Base-by-base conservation (phyloP, 805 yeast genomes). In the Candida chilensis region DNA sequence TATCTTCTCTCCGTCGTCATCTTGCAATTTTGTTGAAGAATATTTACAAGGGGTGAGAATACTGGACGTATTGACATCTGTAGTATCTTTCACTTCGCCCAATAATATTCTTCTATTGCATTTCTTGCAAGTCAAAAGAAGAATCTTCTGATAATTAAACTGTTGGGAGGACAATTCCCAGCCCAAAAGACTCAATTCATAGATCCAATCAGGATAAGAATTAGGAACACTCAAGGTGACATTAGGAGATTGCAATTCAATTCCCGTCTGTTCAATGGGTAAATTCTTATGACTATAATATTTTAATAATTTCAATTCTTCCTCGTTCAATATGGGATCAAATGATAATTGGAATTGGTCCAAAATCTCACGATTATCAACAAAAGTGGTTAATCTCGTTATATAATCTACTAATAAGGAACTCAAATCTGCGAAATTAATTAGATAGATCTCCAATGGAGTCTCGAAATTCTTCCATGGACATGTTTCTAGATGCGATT, bases 61-160 rank as follows among this genome's bases (percentile, higher is more conserved):
- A n/a, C 25, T 22, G 7, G 25, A 22, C 11, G 7, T 11, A 7
- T 22, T n/a, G 6, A 12, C 25, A 19, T 9, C 11, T 7, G 25
- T 6, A n/a, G 25, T 22, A n/a, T n/a, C n/a, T n/a, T n/a, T n/a
- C 6, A 22, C 13, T 15, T 22, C 25, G 11, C 25, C 25, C 7
- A 22, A n/a, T 15, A 22, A 22, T 7, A 22, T 22, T 15, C 25
- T 22, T 22, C 25, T 22, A 11, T 22, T 22, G 25, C 25, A 22
- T n/a, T 22, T 22, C 13, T 22, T 22, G 13, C 25, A 22, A 8
- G 13, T 11, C 12, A 22, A 22, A 11, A 22, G 25, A n/a, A 22
- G 13, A 12, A 22, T 15, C 12, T 22, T 22, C 25, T 22, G 25
- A 22, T 22, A 22, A 22, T 22, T 22, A n/a, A 22, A 22, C 13